phyloP scores from a whole-genome alignment of 805 yeast species.

The Saturnispora saitoi region DNA sequence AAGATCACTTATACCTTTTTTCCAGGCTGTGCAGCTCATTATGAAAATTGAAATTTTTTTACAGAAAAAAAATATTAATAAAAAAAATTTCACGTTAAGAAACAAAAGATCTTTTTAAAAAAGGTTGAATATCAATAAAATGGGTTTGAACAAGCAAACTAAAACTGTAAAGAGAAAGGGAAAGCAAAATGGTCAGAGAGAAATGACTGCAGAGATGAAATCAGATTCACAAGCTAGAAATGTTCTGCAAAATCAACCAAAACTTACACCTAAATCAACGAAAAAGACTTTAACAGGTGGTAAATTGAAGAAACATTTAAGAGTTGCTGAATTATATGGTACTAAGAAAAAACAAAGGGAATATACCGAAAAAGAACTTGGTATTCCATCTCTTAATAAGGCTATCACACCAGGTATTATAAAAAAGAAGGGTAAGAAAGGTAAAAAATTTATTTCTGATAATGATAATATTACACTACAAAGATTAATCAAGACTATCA shows the following conservation, averaged over 20 bases:
- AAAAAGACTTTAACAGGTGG: conserved; percentile 41
- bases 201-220: conserved; percentile 57
- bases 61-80: background rate
- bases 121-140: conserved; percentile 2
- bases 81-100: background rate
- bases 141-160: conserved; percentile 37
- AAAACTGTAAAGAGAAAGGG: conserved; percentile 49
- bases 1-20: background rate
- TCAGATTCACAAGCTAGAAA: conserved; percentile 65
- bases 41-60: background rate
- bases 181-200: conserved; percentile 45
- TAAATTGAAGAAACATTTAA: conserved; percentile 57
- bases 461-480: conserved; percentile 53
- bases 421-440: conserved; percentile 69
- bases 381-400: conserved; percentile 70
- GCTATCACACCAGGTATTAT: conserved; percentile 80
- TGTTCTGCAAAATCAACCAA: conserved; percentile 49
- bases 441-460: conserved; percentile 70
- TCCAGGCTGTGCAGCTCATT: background rate
- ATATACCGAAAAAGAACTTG: conserved; percentile 70
- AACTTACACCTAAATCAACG: conserved; percentile 49
- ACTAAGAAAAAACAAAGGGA: conserved; percentile 45
- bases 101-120: background rate
- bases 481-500: conserved; percentile 70
- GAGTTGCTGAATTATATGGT: conserved; percentile 59